Base-by-base conservation (phyloP, 345 rosid species). In the Euphorbia peplus region DNA sequence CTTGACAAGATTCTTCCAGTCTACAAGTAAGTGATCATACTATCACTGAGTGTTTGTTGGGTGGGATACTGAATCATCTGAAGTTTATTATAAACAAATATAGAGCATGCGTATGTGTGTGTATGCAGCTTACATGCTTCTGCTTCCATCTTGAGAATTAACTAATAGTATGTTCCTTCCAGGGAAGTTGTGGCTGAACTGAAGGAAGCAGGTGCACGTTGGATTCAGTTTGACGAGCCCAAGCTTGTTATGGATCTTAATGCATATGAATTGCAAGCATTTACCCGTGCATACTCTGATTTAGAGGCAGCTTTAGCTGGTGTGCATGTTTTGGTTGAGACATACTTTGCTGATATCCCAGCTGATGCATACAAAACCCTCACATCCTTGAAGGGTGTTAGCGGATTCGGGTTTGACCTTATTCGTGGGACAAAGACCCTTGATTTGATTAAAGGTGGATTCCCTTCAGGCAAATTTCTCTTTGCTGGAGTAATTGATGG, bases 401-500 rank as follows among this genome's bases (percentile, higher is more conserved):
- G 86, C 8, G 98, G 82, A 51, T 90, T 73, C 71, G 98, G 97
- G 41, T 85, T 93, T 81, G 98, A 93, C 73, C 82, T 91, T 78
- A 83, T 89, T 63, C 97, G 97, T 73, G 98, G 98, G 67, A 74
- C 87, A 58, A 84, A 85, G 84, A 89, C 95, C 68, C 63, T 87
- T 82, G 96, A 88, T 39, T 82, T 93, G 81, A 81, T 93, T 82
- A 91, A 89, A 89, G 63, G 82, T 66, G 84, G 81, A 42, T 91
- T 87, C 81, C 98, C 97, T 24, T 3, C 75, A 52, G 97, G 90
- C n/a, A 93, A 93, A 75, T 84, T 84, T 77, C 91, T 93, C 65
- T 93, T 93, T 74, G 96, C 95, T 82, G 98, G 98, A 65, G 89
- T 93, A 60, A 92, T 90, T 79, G 98, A 93, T 51, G 98, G 98